Conservation (phyloP, 2,329 filamentous ascomycete genomes). For the Colletotrichum lini region DNA sequence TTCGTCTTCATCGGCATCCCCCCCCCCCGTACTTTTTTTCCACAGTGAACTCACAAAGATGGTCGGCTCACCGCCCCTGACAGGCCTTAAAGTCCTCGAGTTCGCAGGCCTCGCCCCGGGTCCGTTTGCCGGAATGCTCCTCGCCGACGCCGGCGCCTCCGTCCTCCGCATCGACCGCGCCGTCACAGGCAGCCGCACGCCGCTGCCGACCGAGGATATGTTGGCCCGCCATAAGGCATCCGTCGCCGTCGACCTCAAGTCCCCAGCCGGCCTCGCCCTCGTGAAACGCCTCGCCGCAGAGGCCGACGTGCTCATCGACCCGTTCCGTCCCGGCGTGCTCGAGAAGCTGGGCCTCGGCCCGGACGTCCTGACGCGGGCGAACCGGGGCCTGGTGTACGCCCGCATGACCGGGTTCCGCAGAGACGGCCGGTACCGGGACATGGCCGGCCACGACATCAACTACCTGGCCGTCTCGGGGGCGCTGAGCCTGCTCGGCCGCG, state of each 20-base stretch:
- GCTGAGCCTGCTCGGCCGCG: slow-evolving; percentile 81
- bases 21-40: too few relatives aligned
- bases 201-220: slow-evolving; percentile 74
- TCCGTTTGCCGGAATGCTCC: slow-evolving; percentile 89
- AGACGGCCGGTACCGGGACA: slow-evolving; percentile 86
- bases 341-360: slow-evolving; percentile 88
- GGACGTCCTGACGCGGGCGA: slow-evolving; percentile 73
- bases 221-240: slow-evolving; percentile 87
- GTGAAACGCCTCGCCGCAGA: slow-evolving; percentile 74
- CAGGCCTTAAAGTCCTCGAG: slow-evolving; percentile 71
- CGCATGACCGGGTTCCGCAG: slow-evolving; percentile 92
- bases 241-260: slow-evolving; percentile 85
- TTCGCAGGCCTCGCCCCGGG: slow-evolving; percentile 77
- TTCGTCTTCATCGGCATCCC: too few relatives aligned
- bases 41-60: slow-evolving; percentile 46
- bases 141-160: slow-evolving; percentile 90
- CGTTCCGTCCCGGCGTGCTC: slow-evolving; percentile 91
- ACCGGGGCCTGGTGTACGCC: slow-evolving; percentile 84
- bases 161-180: slow-evolving; percentile 88
- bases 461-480: slow-evolving; percentile 92
- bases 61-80: slow-evolving; percentile 58
- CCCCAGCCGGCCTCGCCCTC: slow-evolving; percentile 72
- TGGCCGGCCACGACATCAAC: slow-evolving; percentile 98
- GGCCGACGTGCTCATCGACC: slow-evolving; percentile 90
- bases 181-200: slow-evolving; percentile 55